Base-by-base conservation (phyloP, 2,329 filamentous ascomycete species). In the Exophiala bonariae region DNA sequence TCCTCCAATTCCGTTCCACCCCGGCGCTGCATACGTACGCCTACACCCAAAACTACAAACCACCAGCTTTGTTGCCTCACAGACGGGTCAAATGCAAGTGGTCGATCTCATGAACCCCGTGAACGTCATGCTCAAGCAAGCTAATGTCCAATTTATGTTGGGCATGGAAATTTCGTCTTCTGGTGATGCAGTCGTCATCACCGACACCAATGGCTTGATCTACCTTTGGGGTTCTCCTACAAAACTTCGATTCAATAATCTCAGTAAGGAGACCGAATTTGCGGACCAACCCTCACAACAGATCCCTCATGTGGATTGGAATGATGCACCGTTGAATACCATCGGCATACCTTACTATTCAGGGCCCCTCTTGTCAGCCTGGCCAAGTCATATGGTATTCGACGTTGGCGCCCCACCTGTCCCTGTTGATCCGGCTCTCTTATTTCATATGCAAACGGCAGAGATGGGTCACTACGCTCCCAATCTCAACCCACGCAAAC, bases 31-130 rank as follows among this genome's bases (percentile, higher is more conserved):
- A 28, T 95, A 90, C 71, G 91, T 96, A 33, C 85, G 93, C 49
- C 93, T 99, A 87, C 93, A 99, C 66, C 93, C 95, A 1, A 86
- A 90, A 60, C 87, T 99, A 80, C 86, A 90, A 16, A 96, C 93
- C 0, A 97, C 95, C 0, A 92, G 89, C 60, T 91, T 99, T 51
- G 89, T 99, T 40, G 85, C 91, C 20, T 96, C 92, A 2, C 89
- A 95, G 61, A 87, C 83, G 34, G 93, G 95, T 1, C 90, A 96
- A 66, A 87, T 99, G 66, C 92, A 99, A 64, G 86, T 97, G 11
- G 89, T 97, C 41, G 93, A 99, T 66, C 79, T 99, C 4, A 89
- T 95, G 82, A 96, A 96, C 54, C 88, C 89, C 0, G 91, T 95
- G 62, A 85, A 88, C 16, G 89, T 89, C 63, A 91, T 87, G 58